Evolutionary conservation across 2,329 filamentous ascomycete species (phyloP).

Genomic region (Clonostachys rhizophaga): DNA sequence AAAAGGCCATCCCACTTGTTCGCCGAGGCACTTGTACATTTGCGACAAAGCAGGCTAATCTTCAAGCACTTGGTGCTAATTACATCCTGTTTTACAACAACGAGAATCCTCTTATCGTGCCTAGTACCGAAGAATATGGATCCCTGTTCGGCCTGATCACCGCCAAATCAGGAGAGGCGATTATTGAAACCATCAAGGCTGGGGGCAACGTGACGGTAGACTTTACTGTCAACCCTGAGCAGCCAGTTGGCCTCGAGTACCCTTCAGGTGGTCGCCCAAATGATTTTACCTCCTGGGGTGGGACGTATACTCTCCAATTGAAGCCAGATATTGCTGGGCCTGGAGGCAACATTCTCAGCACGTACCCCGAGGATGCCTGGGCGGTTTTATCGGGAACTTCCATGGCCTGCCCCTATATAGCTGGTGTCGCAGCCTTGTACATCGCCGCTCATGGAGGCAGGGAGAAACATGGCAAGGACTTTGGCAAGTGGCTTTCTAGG

Average conservation of each 20-base stretch:
- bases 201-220: constrained; percentile 18
- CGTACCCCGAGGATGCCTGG: constrained; percentile 23
- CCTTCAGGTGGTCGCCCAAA: constrained; percentile 24
- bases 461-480: constrained; percentile 7
- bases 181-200: constrained; percentile 15
- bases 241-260: constrained; percentile 12
- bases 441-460: constrained; percentile 12
- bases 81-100: constrained; percentile 8
- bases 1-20: constrained; percentile 16
- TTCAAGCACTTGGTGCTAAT: constrained; percentile 14
- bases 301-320: constrained; percentile 31
- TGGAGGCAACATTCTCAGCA: constrained; percentile 32
- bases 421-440: constrained; percentile 23
- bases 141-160: constrained; percentile 16
- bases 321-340: constrained; percentile 37
- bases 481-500: constrained; percentile 5
- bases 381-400: constrained; percentile 33
- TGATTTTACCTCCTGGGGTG: constrained; percentile 35
- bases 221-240: constrained; percentile 17
- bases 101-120: neutral
- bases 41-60: constrained; percentile 14
- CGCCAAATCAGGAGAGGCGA: constrained; percentile 12
- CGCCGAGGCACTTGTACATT: constrained; percentile 20
- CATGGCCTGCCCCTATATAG: constrained; percentile 38
- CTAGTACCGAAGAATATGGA: neutral